phyloP scores from a whole-genome alignment of 2,329 filamentous ascomycete species.

The Sordariomycetes sp. region DNA sequence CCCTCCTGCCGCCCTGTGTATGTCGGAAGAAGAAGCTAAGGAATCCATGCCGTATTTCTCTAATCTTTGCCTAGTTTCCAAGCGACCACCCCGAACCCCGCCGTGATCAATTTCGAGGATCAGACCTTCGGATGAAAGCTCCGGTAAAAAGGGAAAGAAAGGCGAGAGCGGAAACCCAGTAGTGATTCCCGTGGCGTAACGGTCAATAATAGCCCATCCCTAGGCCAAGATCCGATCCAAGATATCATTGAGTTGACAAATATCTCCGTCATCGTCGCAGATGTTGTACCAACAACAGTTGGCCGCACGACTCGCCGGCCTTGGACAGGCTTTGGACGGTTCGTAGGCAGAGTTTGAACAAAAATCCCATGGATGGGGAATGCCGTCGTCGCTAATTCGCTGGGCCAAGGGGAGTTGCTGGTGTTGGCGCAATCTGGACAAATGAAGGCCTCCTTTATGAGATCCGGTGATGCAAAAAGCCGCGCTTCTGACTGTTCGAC shows the following conservation, averaged over 20 bases:
- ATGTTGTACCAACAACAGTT: background rate
- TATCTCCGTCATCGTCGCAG: conserved; percentile 1
- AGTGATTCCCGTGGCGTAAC: background rate
- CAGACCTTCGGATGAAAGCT: background rate
- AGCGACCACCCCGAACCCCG: background rate
- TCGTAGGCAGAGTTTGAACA: background rate
- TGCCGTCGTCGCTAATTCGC: background rate
- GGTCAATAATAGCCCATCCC: background rate
- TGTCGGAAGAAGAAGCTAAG: background rate
- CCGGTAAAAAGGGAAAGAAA: background rate
- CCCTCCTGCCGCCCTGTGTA: background rate
- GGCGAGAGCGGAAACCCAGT: background rate
- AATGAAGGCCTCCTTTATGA: background rate
- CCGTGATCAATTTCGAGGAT: background rate
- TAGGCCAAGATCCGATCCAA: background rate
- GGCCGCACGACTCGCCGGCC: too few relatives aligned
- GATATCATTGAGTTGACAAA: conserved; percentile 1
- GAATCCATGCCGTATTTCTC: background rate
- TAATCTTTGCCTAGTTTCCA: background rate
- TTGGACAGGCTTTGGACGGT: background rate
- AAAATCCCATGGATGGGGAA: background rate
- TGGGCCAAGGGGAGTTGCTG: background rate
- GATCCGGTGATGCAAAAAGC: conserved; percentile 1
- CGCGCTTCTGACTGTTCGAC: background rate
- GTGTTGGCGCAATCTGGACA: conserved; percentile 9